These are phyloP conservation scores for Pseudocercospora eumusae DNA, from an alignment of 2,329 filamentous ascomycete species.

Conservation along the genomic window DNA sequence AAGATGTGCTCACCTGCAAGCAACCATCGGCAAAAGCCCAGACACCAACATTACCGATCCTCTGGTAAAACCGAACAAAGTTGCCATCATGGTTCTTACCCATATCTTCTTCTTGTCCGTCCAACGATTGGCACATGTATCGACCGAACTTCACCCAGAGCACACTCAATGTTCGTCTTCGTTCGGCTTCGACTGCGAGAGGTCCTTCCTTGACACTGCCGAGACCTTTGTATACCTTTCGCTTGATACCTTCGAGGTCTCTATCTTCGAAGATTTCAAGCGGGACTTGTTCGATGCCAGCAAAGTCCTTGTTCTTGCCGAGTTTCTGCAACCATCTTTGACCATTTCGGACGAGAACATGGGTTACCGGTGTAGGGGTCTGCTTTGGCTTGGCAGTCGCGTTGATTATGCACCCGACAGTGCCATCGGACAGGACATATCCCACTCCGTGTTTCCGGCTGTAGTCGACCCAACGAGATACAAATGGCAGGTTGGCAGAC, in stretches of 20 bases:
- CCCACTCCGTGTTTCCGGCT: conserved; percentile 83
- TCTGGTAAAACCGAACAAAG: conserved; percentile 78
- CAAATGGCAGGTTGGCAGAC: conserved; percentile 54
- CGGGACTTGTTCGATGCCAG: conserved; percentile 52
- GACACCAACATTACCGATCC: conserved; percentile 76
- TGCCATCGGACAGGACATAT: conserved; percentile 80
- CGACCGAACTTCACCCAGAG: conserved; percentile 69
- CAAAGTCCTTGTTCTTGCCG: conserved; percentile 57
- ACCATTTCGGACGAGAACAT: conserved; percentile 70
- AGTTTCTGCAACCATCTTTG: conserved; percentile 62
- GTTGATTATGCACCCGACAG: conserved; percentile 66
- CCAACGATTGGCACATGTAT: conserved; percentile 60
- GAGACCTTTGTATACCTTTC: conserved; percentile 58
- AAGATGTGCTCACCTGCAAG: conserved; percentile 60
- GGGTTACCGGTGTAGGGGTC: conserved; percentile 61
- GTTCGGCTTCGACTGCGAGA: conserved; percentile 44
- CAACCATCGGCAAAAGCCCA: conserved; percentile 81
- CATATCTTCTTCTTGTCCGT: conserved; percentile 45
- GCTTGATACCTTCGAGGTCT: conserved; percentile 61
- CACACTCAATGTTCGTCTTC: conserved; percentile 57
- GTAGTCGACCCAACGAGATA: conserved; percentile 81
- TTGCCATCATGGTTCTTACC: conserved; percentile 40
- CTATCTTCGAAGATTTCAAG: conserved; percentile 75
- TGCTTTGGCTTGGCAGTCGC: conserved; percentile 41
- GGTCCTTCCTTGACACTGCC: conserved; percentile 39